phyloP scores from a whole-genome alignment of 1,284 basidiomycete genomes.

The Meira nashicola region DNA sequence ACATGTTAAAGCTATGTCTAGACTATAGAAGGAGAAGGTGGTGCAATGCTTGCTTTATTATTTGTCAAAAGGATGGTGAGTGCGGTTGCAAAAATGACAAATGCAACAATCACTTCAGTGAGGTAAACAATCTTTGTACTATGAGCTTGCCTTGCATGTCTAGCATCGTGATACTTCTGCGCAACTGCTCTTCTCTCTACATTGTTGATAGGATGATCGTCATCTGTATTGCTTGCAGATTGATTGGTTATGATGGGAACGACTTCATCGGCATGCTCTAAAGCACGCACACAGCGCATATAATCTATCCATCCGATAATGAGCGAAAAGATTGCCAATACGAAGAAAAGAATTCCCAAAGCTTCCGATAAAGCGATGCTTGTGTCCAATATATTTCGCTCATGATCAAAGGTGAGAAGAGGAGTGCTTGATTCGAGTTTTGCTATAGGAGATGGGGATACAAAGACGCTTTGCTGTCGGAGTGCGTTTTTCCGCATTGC shows the following conservation, averaged over 20 bases:
- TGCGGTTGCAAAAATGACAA: conserved; percentile 1
- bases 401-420: not conserved
- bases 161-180: conserved; percentile 4
- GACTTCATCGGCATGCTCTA: conserved; percentile 4
- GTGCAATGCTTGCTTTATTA: not conserved
- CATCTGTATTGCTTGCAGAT: not conserved
- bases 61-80: not conserved
- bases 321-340: conserved; percentile 4
- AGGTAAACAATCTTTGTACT: not conserved
- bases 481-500: not conserved
- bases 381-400: not conserved
- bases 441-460: not conserved
- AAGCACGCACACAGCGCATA: conserved; percentile 1
- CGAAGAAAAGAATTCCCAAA: conserved; percentile 1
- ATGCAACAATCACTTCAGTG: not conserved
- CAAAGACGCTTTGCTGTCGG: not conserved
- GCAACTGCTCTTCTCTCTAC: not conserved
- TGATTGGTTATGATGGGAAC: not conserved
- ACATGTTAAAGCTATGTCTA: too few relatives aligned
- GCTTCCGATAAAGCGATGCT: not conserved
- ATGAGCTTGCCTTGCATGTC: conserved; percentile 6
- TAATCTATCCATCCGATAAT: conserved; percentile 3
- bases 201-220: not conserved
- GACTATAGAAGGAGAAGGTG: not conserved
- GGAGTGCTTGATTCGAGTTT: not conserved